phyloP scores from a whole-genome alignment of 2,329 filamentous ascomycete genomes.

The Arthrobotrys musiformis region DNA sequence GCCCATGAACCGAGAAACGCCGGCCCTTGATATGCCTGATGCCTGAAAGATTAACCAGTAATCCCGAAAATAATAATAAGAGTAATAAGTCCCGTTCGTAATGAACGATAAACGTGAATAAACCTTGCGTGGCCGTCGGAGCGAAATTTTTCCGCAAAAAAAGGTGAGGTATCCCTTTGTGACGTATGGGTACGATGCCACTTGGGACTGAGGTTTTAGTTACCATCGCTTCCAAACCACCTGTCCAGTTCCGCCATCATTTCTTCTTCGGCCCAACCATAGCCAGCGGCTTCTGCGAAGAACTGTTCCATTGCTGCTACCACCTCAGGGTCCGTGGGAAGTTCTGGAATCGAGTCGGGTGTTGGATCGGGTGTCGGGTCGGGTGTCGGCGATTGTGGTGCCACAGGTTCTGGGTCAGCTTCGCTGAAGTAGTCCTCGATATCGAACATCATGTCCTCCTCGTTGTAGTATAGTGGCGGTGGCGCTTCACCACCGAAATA shows the following conservation, averaged over 20 bases:
- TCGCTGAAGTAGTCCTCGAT: neutral
- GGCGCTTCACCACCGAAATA: neutral
- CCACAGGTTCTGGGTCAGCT: neutral
- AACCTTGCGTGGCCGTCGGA: neutral
- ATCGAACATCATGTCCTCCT: neutral
- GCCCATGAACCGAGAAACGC: conserved; percentile 17
- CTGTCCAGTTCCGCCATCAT: neutral
- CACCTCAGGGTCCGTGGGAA: neutral
- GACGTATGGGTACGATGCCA: too few species aligned
- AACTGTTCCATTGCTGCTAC: neutral
- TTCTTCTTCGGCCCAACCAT: neutral
- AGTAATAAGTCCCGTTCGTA: neutral
- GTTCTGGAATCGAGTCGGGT: neutral
- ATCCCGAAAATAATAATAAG: neutral
- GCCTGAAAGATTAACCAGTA: conserved; percentile 27
- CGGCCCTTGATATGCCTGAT: conserved; percentile 26
- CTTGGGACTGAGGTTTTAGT: neutral
- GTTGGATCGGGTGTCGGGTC: neutral
- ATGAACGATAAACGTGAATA: neutral
- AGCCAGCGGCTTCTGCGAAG: neutral
- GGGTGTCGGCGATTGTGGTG: neutral
- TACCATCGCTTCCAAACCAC: neutral
- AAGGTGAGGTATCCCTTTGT: too few species aligned
- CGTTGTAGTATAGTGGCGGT: neutral
- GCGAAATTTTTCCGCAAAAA: neutral